Evolutionary conservation across 1,284 basidiomycete genomes (phyloP), one percentile per base, ranked within the genome.

Genomic region (Naganishia albida): DNA sequence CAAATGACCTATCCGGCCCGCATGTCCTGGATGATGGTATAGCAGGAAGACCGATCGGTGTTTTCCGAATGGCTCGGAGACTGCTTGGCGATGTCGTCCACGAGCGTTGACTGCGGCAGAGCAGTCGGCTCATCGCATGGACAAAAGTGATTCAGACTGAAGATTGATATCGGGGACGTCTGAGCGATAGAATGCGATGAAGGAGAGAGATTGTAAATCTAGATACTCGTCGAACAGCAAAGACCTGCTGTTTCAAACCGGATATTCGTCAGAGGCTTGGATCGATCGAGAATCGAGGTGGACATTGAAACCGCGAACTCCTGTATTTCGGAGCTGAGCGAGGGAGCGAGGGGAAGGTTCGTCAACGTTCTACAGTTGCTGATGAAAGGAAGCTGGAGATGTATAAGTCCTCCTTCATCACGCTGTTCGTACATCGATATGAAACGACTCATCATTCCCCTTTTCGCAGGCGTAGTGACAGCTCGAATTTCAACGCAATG

Each of bases 231-330:
- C 38, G 30, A 59, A 59, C 44, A 15, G 30, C 38, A 54, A 18
- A 18, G 15, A 39, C 39, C 25, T 43, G 40, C 28, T 53, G 15
- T 39, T 34, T 53, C 51, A 39, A 20, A 10, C 15, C 15, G 18
- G 52, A 34, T 60, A 50, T 60, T 60, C 57, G 57, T 60, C 57
- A 60, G 49, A 20, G 46, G 57, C 57, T 50, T 50, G 46, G 42
- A 60, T 60, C 57, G 57, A 60, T 60, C 57, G 57, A 39, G 42
- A 15, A 23, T 18, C 38, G 20, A 16, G 18, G 51, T 30, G 34
- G 26, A 42, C 25, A 60, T 25, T n/a, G 18, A 26, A 49, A 60
- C 18, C n/a, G 26, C 7, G 0, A 10, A 38, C 28, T 49, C 44
- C 34, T 26, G n/a, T 39, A 7, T 28, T n/a, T 60, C 57, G 57